Evolutionary conservation across 192 early-diverging fungal species (phyloP), one percentile per base, ranked within the genome.

Genomic region (Glomus cerebriforme): DNA sequence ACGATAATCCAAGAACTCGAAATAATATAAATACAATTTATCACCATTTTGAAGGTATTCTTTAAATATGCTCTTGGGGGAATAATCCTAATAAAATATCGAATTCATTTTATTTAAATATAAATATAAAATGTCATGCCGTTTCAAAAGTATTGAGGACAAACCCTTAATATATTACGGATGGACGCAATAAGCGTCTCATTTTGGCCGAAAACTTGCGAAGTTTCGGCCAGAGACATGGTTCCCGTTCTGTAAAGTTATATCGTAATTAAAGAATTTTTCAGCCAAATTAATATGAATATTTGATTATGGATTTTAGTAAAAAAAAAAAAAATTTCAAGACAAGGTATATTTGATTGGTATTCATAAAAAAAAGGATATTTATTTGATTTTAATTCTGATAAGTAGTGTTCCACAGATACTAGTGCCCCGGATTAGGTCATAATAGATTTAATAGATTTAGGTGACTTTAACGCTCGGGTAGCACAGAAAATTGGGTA

Each of bases 31-130:
- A 39, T 39, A 24, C 6, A 24, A n/a, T 2, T n/a, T 43, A 34
- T 70, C 6, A 43, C 68, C 79, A 59, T 80, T 80, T 59, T 80
- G 79, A 66, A 80, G 79, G 26, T 69, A 80, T 59, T 80, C 79
- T 6, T 70, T 59, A 22, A 80, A 75, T 19, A 80, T 49, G 15
- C 66, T 65, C 3, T 58, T 35, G 1, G 43, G 45, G 7, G 65
- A 37, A 37, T 80, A 80, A 68, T 80, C 79, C 73, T 74, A 74
- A 24, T 24, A 74, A 74, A 31, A 45, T 26, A n/a, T n/a, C 0
- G 13, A 7, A 45, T 9, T 22, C 0, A 37, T 43, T 8, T 70
- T 7, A 0, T 32, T 32, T 24, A 70, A 7, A 19, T 70, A 70
- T 70, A 43, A 45, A 13, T n/a, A 59, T 59, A 63, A 63, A 27